These are phyloP conservation scores for Sclerotinia borealis DNA, from an alignment of 2,329 filamentous ascomycete species.

Conservation along the genomic window DNA sequence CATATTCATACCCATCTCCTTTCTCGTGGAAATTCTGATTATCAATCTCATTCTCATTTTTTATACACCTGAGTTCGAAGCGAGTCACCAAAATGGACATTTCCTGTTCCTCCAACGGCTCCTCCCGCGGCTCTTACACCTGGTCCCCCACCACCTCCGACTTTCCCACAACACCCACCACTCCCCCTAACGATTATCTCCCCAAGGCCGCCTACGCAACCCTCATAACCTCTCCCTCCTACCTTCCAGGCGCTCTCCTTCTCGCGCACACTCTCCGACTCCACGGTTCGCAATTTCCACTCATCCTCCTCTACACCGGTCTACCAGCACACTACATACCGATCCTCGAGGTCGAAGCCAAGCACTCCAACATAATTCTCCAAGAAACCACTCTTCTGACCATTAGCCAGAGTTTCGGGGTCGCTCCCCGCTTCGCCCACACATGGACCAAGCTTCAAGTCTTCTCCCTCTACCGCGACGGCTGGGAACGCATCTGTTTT, in stretches of 20 bases:
- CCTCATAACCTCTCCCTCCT: conserved; percentile 73
- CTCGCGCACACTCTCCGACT: conserved; percentile 68
- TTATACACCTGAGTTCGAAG: too few relatives aligned
- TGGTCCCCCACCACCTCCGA: background rate
- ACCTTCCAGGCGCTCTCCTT: conserved; percentile 73
- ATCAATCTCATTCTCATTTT: too few relatives aligned
- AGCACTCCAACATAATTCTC: background rate
- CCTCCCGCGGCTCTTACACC: too few relatives aligned
- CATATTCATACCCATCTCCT: too few relatives aligned
- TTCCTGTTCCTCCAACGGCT: too few relatives aligned
- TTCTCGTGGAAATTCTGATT: too few relatives aligned
- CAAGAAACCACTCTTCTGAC: background rate
- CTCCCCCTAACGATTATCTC: background rate
- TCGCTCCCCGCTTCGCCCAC: conserved; percentile 75
- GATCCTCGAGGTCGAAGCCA: background rate
- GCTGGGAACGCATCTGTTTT: conserved; percentile 68
- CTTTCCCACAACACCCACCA: background rate
- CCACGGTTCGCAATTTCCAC: conserved; percentile 60
- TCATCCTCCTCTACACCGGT: conserved; percentile 53
- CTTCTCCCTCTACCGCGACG: conserved; percentile 59
- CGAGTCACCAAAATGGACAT: background rate
- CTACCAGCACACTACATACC: conserved; percentile 42
- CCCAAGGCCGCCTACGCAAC: conserved; percentile 35
- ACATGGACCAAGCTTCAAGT: conserved; percentile 81
- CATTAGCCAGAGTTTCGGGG: conserved; percentile 25